Evolutionary conservation across 768 basidiomycete species (phyloP).

Genomic region (Gyrodon lividus): DNA sequence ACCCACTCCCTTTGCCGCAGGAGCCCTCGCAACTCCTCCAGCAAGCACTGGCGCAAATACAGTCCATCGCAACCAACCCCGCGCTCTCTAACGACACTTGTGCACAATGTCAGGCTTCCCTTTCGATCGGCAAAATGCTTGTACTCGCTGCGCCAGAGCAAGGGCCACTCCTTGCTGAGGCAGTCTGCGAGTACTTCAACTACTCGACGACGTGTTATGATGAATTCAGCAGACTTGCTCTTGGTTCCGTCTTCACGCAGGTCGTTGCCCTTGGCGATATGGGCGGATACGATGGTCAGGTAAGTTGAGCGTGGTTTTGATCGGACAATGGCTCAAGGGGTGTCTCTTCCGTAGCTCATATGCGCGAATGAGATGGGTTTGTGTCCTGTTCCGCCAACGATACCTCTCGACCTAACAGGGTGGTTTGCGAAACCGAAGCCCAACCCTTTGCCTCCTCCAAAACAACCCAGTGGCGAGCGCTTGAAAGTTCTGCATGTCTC

Average conservation of each 20-base stretch:
- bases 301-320: constrained; percentile 9
- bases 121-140: constrained; percentile 43
- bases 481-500: constrained; percentile 50
- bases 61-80: constrained; percentile 38
- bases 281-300: constrained; percentile 51
- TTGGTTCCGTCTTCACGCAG: constrained; percentile 46
- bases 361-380: constrained; percentile 38
- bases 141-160: constrained; percentile 41
- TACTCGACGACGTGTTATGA: constrained; percentile 36
- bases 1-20: constrained; percentile 40
- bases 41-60: constrained; percentile 39
- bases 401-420: constrained; percentile 42
- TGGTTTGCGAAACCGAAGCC: constrained; percentile 57
- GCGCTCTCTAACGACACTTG: constrained; percentile 38
- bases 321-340: background rate
- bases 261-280: constrained; percentile 47
- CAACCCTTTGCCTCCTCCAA: constrained; percentile 40
- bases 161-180: constrained; percentile 40
- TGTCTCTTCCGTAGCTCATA: constrained; percentile 15
- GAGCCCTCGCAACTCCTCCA: constrained; percentile 36
- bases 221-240: constrained; percentile 33
- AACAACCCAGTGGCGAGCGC: constrained; percentile 42
- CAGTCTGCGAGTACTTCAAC: constrained; percentile 44
- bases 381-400: constrained; percentile 40
- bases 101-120: constrained; percentile 37